Base-by-base conservation (phyloP, 495 filamentous ascomycete species). In the Neurospora tetraspora region DNA sequence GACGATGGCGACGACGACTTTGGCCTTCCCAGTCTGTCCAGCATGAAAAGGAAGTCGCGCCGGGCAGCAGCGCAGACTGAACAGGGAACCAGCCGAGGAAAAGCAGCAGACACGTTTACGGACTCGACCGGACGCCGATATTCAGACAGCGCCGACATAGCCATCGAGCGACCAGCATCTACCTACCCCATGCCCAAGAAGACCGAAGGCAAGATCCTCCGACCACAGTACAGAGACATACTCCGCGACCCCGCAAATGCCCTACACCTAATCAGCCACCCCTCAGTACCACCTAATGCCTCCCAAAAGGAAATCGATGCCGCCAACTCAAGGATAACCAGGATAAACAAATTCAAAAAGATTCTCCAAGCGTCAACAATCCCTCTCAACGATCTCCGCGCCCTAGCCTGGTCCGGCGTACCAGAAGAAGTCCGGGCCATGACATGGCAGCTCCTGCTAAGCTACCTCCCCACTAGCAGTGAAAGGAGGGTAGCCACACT, bases 321-420 rank as follows among this genome's bases (percentile, higher is more conserved):
- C 18, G 91, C 97, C 78, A 92, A 92, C 45, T 91, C 94, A 68
- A 89, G 93, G 69, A 96, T 97, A 73, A 91, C 92, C 3, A 90
- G 94, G 72, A 99, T 99, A 80, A 98, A 99, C 82, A 99, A 98
- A 79, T 99, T 99, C 86, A 99, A 98, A 79, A 90, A 91, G 72
- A 92, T 99, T 34, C 84, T 99, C 16, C 96, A 99, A 83, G 89
- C 94, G 20, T 96, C 91, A 72, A 92, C 93, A 3, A 95, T 98
- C 78, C 91, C 93, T 37, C 81, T 98, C 1, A 82, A 89, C 27
- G 96, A 98, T 74, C 84, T 99, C 16, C 87, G 96, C 71, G 86
- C 92, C 74, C 85, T 93, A 38, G 91, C 96, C 43, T 99, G 96
- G 96, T 93, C 93, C 71, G 96, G 96, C 34, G 89, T 98, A 69